phyloP scores from a whole-genome alignment of 805 yeast species.

The Kregervanrija delftensis region DNA sequence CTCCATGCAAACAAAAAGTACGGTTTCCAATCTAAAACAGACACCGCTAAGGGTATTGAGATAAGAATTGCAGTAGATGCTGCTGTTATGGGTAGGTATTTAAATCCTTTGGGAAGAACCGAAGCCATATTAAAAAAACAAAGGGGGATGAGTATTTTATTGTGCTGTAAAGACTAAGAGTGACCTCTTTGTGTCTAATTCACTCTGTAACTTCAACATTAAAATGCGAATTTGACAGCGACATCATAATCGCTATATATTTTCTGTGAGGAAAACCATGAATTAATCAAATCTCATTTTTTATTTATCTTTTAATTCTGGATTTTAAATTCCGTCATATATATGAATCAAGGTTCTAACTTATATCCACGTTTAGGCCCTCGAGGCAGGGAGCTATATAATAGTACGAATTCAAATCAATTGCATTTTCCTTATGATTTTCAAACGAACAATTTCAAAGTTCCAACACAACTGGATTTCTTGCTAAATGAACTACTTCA shows the following conservation, averaged over 20 bases:
- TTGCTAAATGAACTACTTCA: slow-evolving; percentile 36
- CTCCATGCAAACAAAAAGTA: slow-evolving; percentile 36
- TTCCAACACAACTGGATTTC: slow-evolving; percentile 39
- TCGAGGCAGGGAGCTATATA: slow-evolving; percentile 14
- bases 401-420: not conserved
- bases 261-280: not conserved
- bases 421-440: not conserved
- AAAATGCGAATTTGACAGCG: no score
- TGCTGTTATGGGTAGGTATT: slow-evolving; percentile 33
- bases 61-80: slow-evolving; percentile 30
- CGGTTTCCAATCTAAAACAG: slow-evolving; percentile 39
- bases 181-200: no score
- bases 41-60: slow-evolving; percentile 32
- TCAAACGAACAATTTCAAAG: not conserved
- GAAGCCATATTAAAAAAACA: slow-evolving; percentile 18
- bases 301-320: not conserved
- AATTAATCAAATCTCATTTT: not conserved
- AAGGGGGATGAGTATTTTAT: not conserved
- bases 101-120: slow-evolving; percentile 26
- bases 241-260: no score
- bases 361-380: slow-evolving; percentile 13
- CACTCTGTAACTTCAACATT: no score
- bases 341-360: no score
- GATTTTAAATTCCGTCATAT: not conserved
- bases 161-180: no score